Base-by-base conservation (phyloP, 805 yeast genomes). In the Kuraishia capsulata region DNA sequence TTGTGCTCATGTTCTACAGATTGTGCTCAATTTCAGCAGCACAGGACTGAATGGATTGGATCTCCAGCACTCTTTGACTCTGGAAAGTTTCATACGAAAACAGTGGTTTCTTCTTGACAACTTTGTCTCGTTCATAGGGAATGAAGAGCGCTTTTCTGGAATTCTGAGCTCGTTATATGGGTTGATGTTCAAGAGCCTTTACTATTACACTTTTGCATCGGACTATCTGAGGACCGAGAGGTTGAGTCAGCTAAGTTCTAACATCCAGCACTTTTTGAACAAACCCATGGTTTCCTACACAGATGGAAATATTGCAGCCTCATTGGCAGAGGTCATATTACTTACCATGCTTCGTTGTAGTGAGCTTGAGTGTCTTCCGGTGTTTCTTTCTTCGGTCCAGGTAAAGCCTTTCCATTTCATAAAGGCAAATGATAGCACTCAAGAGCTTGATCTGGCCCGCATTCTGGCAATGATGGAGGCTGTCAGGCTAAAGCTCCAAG, bases 41-140 rank as follows among this genome's bases (percentile, higher is more conserved):
- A 20, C 30, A 18, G 41, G 30, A 17, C n/a, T 30, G 13, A 17
- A 23, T n/a, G 18, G 18, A 13, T 14, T 39, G n/a, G 41, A 39
- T n/a, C 24, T 32, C 14, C 35, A 24, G n/a, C 16, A n/a, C 10
- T 4, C 4, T 3, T 17, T n/a, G 18, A 14, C 24, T n/a, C 14
- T 38, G 25, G 40, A 38, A 13, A 32, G 32, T 10, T 26, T 33
- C 20, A 19, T 33, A 16, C 20, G 35, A 20, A 20, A 30, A 4
- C 20, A 23, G 2, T 16, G 14, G 18, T 37, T 17, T 13, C 19
- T 19, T 10, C 4, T 37, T 4, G 30, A 37, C 4, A 14, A 30
- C 5, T 14, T 36, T 11, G 11, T 72, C 78, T 46, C 34, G 69
- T n/a, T 36, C 61, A 1, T 53, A n/a, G 20, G 26, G 26, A 17